Percentiles rank a stretch among this genome's conserved stretches.
Conservation (phyloP, 208 protist species). For the Acanthamoeba quina region DNA sequence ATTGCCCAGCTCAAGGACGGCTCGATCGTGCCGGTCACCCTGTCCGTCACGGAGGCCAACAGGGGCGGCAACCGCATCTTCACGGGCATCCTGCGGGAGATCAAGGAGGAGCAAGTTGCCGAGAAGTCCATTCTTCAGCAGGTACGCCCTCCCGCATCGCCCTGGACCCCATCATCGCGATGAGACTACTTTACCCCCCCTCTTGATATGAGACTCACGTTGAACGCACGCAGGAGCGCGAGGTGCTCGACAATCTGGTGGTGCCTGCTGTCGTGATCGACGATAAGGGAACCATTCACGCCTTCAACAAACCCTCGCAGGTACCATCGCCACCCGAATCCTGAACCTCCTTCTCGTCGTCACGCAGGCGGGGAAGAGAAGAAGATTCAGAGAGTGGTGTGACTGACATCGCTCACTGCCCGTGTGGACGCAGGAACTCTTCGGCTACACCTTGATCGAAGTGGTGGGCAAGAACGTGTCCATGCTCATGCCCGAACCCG, state of each 20-base stretch:
- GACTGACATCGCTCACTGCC: no score
- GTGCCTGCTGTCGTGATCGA: constrained; percentile 65
- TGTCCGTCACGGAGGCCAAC: constrained; percentile 60
- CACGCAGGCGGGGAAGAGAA: background rate
- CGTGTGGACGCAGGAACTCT: background rate
- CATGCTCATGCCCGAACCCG: constrained; percentile 70
- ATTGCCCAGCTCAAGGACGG: constrained; percentile 63
- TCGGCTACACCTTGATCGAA: constrained; percentile 65
- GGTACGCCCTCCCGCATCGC: background rate
- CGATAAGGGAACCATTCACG: constrained; percentile 71
- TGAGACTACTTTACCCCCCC: background rate
- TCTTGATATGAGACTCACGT: background rate
- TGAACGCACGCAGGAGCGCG: background rate
- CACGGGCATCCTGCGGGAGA: constrained; percentile 40
- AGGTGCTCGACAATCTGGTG: constrained; percentile 68
- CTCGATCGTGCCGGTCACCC: constrained; percentile 25
- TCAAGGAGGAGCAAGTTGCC: constrained; percentile 25
- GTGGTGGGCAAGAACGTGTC: constrained; percentile 73
- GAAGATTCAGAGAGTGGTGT: no score
- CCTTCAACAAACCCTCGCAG: constrained; percentile 67
- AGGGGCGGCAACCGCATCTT: background rate
- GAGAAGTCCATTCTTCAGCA: constrained; percentile 55
- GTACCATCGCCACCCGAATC: background rate
- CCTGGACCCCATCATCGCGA: no score
- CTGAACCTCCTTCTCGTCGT: background rate